Evolutionary conservation across 441 rosid genomes (phyloP).

Genomic region (Croton laevigatus): DNA sequence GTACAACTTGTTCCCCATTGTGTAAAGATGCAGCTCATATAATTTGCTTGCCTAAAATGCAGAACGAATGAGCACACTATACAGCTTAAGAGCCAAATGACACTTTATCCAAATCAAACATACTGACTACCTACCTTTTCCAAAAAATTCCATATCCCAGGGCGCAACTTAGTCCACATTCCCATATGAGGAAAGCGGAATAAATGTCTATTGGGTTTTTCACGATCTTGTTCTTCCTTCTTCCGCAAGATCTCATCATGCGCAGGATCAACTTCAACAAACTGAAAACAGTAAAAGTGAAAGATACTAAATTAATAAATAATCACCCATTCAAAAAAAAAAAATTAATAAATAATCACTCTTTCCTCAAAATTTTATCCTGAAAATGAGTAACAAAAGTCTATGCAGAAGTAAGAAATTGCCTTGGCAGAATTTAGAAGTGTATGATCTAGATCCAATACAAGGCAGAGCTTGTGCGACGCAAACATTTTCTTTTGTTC

Average conservation of each 20-base stretch:
- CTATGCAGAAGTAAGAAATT: slow-evolving; percentile 10
- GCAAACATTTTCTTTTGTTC: slow-evolving; percentile 97
- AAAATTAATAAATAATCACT: slow-evolving; percentile 11
- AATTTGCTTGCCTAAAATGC: slow-evolving; percentile 76
- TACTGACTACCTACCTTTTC: slow-evolving; percentile 56
- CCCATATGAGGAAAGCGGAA: slow-evolving; percentile 93
- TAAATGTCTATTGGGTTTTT: slow-evolving; percentile 78
- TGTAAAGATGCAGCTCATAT: slow-evolving; percentile 91
- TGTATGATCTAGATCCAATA: slow-evolving; percentile 96
- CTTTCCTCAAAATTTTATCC: slow-evolving; percentile 1
- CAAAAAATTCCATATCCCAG: slow-evolving; percentile 95
- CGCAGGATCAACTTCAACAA: slow-evolving; percentile 76
- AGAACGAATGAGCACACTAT: slow-evolving; percentile 19
- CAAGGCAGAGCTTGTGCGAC: slow-evolving; percentile 86
- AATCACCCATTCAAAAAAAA: slow-evolving; percentile 14
- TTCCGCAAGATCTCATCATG: slow-evolving; percentile 86
- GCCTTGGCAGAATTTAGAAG: slow-evolving; percentile 99
- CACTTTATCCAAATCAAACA: slow-evolving; percentile 12
- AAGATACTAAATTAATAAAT: slow-evolving; percentile 2
- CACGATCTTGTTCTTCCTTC: slow-evolving; percentile 98
- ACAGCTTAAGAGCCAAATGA: slow-evolving; percentile 9
- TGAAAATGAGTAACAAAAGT: neutral
- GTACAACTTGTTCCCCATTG: slow-evolving; percentile 98
- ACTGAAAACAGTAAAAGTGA: slow-evolving; percentile 43
- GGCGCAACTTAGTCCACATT: slow-evolving; percentile 99